Percentiles rank a stretch among this genome's conserved stretches.
phyloP scores from a whole-genome alignment of 2,329 filamentous ascomycete genomes.

The Curvularia verruculosa region DNA sequence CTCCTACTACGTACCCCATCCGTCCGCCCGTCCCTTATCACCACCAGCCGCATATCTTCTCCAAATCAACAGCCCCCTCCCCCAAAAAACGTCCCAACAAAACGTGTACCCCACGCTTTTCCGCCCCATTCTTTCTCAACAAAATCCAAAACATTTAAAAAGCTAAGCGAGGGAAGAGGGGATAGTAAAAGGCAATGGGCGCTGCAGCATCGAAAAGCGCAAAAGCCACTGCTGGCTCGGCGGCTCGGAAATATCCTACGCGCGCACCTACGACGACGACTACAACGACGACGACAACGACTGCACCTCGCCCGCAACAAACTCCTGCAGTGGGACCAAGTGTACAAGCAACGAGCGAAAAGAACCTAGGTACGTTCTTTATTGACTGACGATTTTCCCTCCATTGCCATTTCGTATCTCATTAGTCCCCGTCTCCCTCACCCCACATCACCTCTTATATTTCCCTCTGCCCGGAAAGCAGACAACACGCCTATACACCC shows the following conservation, averaged over 20 bases:
- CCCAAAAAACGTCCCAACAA: neutral
- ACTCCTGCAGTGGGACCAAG: too few species aligned
- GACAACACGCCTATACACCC: too few species aligned
- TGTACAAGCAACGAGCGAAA: slow-evolving; percentile 47
- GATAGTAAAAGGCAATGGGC: slow-evolving; percentile 61
- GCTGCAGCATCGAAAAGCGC: slow-evolving; percentile 63
- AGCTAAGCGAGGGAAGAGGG: too few species aligned
- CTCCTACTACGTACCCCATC: too few species aligned
- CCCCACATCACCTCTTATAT: too few species aligned
- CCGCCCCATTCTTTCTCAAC: neutral
- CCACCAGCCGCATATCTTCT: too few species aligned
- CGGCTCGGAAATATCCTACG: slow-evolving; percentile 63
- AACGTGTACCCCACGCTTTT: neutral
- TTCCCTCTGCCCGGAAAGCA: neutral
- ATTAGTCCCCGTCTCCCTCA: too few species aligned
- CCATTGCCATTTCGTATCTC: too few species aligned
- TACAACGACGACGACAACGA: slow-evolving; percentile 33
- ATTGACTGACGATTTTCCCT: too few species aligned
- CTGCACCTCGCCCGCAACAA: too few species aligned
- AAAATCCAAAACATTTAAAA: too few species aligned
- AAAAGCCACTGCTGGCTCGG: slow-evolving; percentile 57
- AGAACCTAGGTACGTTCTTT: slow-evolving; percentile 46
- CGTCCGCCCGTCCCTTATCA: too few species aligned
- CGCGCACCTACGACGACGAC: slow-evolving; percentile 51
- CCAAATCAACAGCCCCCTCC: neutral